Evolutionary conservation across 352 stramenopile species (phyloP).

Genomic region (Globisporangium barbulae): DNA sequence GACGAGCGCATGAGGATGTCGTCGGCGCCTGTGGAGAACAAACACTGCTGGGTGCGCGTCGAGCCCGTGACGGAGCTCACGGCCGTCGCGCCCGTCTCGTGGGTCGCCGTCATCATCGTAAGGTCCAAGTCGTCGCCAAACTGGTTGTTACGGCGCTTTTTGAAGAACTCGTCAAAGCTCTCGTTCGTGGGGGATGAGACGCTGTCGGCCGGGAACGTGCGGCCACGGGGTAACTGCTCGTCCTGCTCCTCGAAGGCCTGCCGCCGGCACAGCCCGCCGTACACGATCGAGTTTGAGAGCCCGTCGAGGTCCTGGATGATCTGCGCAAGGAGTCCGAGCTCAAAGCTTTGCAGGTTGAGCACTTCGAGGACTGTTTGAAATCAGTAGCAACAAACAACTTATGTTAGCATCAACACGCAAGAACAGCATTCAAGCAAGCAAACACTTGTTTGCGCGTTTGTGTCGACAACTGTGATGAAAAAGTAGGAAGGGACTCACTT

Average conservation of each 20-base stretch:
- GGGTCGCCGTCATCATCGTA: constrained; percentile 11
- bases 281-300: constrained; percentile 72
- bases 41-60: background rate
- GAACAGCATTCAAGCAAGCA: background rate
- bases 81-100: background rate
- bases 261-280: constrained; percentile 55
- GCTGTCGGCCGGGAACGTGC: constrained; percentile 36
- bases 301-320: constrained; percentile 67
- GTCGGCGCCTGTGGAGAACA: constrained; percentile 10
- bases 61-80: background rate
- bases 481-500: constrained; percentile 26
- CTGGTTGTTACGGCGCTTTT: constrained; percentile 22
- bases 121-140: constrained; percentile 21
- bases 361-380: constrained; percentile 36
- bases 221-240: constrained; percentile 16
- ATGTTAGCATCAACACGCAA: background rate
- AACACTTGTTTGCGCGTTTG: background rate
- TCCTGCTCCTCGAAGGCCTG: constrained; percentile 11
- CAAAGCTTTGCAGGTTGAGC: constrained; percentile 30
- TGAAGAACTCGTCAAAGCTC: constrained; percentile 28
- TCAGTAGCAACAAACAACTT: background rate
- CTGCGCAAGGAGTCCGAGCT: constrained; percentile 44
- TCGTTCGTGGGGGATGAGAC: constrained; percentile 40
- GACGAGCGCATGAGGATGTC: constrained; percentile 19
- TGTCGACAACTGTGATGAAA: background rate